Percentiles rank a stretch among this genome's conserved stretches.
Evolutionary conservation across 768 basidiomycete species (phyloP).

Genomic region (Tylopilus plumbeoviolaceoides): DNA sequence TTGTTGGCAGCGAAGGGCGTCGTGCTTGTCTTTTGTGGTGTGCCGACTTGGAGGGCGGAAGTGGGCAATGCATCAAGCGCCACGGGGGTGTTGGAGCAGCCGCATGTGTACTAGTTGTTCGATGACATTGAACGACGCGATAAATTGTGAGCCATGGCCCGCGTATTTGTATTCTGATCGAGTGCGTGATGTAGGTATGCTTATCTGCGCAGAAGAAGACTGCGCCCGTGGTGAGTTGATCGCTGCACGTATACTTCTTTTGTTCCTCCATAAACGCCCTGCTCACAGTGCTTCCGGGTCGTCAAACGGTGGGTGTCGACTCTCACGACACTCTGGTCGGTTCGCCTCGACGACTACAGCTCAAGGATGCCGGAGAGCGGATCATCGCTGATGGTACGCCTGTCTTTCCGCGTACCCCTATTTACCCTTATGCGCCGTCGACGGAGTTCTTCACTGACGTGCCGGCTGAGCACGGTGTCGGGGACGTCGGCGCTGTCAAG

Average conservation of each 20-base stretch:
- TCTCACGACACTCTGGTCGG: slow-evolving; percentile 41
- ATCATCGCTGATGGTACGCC: slow-evolving; percentile 59
- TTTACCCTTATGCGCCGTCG: no score
- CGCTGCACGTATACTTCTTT: not conserved
- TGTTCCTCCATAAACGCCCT: no score
- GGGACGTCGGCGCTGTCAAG: no score
- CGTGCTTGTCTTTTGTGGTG: slow-evolving; percentile 86
- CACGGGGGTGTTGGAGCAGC: slow-evolving; percentile 73
- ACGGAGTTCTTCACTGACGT: no score
- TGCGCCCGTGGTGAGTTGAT: slow-evolving; percentile 41
- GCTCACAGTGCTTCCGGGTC: slow-evolving; percentile 55
- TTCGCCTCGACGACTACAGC: no score
- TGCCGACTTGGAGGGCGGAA: slow-evolving; percentile 53
- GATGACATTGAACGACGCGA: slow-evolving; percentile 79
- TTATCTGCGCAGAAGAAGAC: slow-evolving; percentile 68
- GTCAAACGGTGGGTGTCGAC: slow-evolving; percentile 47
- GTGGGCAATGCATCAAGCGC: slow-evolving; percentile 71
- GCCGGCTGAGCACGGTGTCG: no score
- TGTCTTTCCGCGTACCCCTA: no score
- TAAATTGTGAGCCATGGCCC: slow-evolving; percentile 76
- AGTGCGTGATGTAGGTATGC: slow-evolving; percentile 63
- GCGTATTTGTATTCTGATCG: slow-evolving; percentile 5
- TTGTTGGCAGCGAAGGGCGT: slow-evolving; percentile 73
- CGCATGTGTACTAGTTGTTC: slow-evolving; percentile 80
- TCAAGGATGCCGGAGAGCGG: slow-evolving; percentile 66